phyloP scores from a whole-genome alignment of 78 protist species.

The Creolimax fragrantissima region DNA sequence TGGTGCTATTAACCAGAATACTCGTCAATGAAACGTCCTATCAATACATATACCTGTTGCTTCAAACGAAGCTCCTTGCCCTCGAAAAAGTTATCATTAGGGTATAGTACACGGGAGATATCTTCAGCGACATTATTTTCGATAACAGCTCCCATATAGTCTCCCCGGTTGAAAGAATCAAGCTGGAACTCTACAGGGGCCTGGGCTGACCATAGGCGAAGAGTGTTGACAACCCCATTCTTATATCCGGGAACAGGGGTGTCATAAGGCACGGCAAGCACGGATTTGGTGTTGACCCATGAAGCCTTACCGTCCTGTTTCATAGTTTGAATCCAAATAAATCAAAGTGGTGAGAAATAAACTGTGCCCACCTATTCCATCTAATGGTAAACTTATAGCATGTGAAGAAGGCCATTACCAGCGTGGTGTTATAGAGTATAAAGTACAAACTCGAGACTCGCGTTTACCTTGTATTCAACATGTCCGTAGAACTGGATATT shows the following conservation, averaged over 20 bases:
- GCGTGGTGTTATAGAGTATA: no score
- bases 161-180: constrained; percentile 75
- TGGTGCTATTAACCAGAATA: no score
- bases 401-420: no score
- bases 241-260: constrained; percentile 82
- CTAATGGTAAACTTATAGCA: no score
- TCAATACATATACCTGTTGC: no score
- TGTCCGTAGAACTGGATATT: constrained; percentile 22
- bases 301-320: constrained; percentile 20
- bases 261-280: constrained; percentile 68
- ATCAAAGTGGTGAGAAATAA: no score
- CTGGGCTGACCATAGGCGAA: constrained; percentile 86
- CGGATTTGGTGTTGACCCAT: constrained; percentile 70
- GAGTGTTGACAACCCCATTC: constrained; percentile 66
- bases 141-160: constrained; percentile 71
- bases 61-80: constrained; percentile 88
- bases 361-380: no score
- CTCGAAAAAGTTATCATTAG: constrained; percentile 79
- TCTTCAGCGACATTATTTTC: constrained; percentile 71
- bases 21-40: no score
- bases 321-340: no score
- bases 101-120: constrained; percentile 87
- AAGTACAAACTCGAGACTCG: no score
- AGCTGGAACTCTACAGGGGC: constrained; percentile 79
- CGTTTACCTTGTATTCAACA: background rate